Evolutionary conservation across 2,329 filamentous ascomycete genomes (phyloP).

Genomic region (Diaporthe velutina): DNA sequence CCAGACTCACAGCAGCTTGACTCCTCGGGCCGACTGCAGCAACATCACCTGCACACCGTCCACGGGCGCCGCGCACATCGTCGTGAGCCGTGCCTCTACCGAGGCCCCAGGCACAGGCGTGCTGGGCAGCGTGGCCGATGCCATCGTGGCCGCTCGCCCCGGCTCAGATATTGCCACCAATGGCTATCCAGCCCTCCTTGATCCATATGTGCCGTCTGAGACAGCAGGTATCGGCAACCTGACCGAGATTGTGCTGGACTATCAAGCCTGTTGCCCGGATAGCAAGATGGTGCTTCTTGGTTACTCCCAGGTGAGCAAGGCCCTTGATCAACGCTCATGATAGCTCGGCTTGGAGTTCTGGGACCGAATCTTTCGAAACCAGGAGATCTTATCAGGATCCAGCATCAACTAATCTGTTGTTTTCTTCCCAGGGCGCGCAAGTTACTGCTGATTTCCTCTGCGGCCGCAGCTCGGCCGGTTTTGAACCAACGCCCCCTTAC

Average conservation of each 20-base stretch:
- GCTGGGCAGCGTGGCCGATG: slow-evolving; percentile 47
- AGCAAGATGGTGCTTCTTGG: slow-evolving; percentile 52
- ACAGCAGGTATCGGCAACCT: slow-evolving; percentile 48
- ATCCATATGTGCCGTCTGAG: slow-evolving; percentile 46
- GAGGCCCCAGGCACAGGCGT: slow-evolving; percentile 51
- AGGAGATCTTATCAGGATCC: not conserved
- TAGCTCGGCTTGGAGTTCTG: slow-evolving; percentile 33
- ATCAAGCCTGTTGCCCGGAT: slow-evolving; percentile 46
- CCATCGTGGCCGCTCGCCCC: slow-evolving; percentile 47
- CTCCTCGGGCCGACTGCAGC: slow-evolving; percentile 19
- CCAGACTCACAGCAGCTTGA: not conserved
- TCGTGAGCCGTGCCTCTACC: slow-evolving; percentile 51
- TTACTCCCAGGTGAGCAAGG: slow-evolving; percentile 47
- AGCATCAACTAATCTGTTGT: not conserved
- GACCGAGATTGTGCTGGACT: slow-evolving; percentile 46
- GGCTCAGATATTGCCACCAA: slow-evolving; percentile 51
- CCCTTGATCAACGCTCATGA: slow-evolving; percentile 37
- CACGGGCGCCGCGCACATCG: slow-evolving; percentile 46
- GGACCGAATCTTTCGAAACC: slow-evolving; percentile 36
- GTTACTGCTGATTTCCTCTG: slow-evolving; percentile 48
- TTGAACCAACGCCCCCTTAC: slow-evolving; percentile 40
- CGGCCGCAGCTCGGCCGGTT: slow-evolving; percentile 42
- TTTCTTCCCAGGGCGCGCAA: slow-evolving; percentile 44
- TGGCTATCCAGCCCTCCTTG: slow-evolving; percentile 48
- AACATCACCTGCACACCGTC: slow-evolving; percentile 26